Evolutionary conservation across 192 early-diverging fungal genomes (phyloP).

Genomic region (Coemansia sp.): DNA sequence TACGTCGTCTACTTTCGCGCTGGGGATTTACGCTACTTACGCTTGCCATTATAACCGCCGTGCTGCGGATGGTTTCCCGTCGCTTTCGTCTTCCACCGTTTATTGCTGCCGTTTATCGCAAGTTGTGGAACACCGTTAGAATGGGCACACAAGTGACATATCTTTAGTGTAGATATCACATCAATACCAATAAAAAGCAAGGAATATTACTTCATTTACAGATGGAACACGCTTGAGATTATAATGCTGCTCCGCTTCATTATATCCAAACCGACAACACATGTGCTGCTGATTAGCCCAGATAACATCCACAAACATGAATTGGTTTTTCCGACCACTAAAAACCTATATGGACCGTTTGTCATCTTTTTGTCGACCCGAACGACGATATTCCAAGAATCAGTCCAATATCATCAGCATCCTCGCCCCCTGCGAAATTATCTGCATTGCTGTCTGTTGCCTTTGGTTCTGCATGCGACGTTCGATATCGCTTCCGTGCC

Average conservation of each 20-base stretch:
- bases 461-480: conserved; percentile 43
- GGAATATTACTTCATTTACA: too few relatives aligned
- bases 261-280: neutral
- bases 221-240: too few relatives aligned
- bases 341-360: neutral
- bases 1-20: conserved; percentile 44
- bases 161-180: conserved; percentile 13
- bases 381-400: conserved; percentile 70
- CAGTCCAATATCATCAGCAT: conserved; percentile 67
- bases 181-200: too few relatives aligned
- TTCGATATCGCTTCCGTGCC: conserved; percentile 56
- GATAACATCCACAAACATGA: too few relatives aligned
- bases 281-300: too few relatives aligned
- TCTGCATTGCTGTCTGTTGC: conserved; percentile 23
- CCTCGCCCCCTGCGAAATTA: conserved; percentile 27
- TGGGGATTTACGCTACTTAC: conserved; percentile 54
- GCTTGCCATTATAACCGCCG: conserved; percentile 32
- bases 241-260: too few relatives aligned
- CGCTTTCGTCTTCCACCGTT: conserved; percentile 43
- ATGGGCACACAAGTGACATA: conserved; percentile 54
- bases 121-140: conserved; percentile 45
- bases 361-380: conserved; percentile 31
- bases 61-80: conserved; percentile 38
- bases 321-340: neutral
- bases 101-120: conserved; percentile 23